Evolutionary conservation across 176 grass and related monocot species (phyloP), one percentile per base, ranked within the genome.

Genomic region (Bonia amplexicaulis): DNA sequence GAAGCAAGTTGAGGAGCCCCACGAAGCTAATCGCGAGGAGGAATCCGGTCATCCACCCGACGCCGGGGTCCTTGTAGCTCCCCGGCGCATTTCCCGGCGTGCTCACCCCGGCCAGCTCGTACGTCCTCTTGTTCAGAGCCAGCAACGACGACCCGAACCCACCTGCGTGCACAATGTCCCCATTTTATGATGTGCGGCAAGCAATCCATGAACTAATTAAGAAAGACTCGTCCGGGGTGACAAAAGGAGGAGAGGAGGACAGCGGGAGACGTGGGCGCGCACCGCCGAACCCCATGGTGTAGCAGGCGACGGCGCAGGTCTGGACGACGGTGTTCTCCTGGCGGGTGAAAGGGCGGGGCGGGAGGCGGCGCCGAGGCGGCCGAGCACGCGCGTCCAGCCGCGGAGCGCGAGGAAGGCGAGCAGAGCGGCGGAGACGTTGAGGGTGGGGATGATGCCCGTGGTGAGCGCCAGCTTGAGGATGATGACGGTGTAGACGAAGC

Each of bases 371-470:
- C 78, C 89, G 12, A 91, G 33, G 76, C 73, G 92, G 60, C 64
- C 62, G 31, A 93, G 80, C 33, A 81, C 68, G 55, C 89, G 87
- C 66, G 91, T 97, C 94, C 94, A 97, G 1, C 85, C 82, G 46
- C 91, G 78, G 71, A 97, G 91, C 64, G 91, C 74, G 48, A 97
- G 89, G 82, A 97, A 97, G 33, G 94, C 89, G 59, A 97, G 82
- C 77, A 97, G 90, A 44, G 94, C 94, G 46, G 94, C 92, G 19
- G 94, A 97, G 66, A 94, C 92, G 52, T 97, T 97, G 74, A 97
- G 87, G 2, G 94, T 94, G 57, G 94, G 94, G 2, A 97, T 88
- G 60, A 94, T 88, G 0, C 94, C 94, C 19, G 92, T 94, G 33
- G 92, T 94, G 49, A 97, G 90, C 59, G 87, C 91, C 51, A 97